Evolutionary conservation across 1,139 yeast species (phyloP).

Genomic region (Tardiomyces digboiensis): DNA sequence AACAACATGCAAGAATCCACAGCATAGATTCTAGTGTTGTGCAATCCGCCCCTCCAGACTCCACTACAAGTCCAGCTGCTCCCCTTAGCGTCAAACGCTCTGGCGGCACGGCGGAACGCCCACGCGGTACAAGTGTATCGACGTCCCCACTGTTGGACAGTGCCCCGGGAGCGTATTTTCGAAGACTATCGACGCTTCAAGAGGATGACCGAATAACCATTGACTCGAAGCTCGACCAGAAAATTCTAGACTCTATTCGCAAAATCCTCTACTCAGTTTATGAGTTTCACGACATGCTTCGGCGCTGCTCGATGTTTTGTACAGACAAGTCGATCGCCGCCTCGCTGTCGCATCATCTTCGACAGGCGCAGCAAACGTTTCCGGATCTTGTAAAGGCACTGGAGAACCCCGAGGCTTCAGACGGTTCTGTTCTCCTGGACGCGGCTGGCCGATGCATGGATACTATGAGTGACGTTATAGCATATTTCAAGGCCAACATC

Average conservation of each 20-base stretch:
- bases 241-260: constrained; percentile 26
- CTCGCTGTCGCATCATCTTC: constrained; percentile 46
- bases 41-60: neutral
- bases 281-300: constrained; percentile 60
- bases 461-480: constrained; percentile 13
- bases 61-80: neutral
- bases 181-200: constrained; percentile 59
- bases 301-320: constrained; percentile 60
- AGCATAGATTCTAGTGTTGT: neutral
- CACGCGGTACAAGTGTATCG: neutral
- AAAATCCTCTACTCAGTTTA: constrained; percentile 38
- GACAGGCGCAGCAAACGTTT: constrained; percentile 36
- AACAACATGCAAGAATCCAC: neutral
- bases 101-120: neutral
- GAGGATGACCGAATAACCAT: constrained; percentile 31
- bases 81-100: neutral
- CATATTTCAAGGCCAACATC: constrained; percentile 15
- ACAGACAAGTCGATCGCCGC: constrained; percentile 52
- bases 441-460: constrained; percentile 12
- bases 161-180: constrained; percentile 47
- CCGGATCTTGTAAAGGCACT: constrained; percentile 18
- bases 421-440: constrained; percentile 4
- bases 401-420: constrained; percentile 9
- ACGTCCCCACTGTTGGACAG: constrained; percentile 13
- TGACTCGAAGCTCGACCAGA: constrained; percentile 8